Conservation (phyloP, 179 eudicot genomes). For the Camellia oleifera region DNA sequence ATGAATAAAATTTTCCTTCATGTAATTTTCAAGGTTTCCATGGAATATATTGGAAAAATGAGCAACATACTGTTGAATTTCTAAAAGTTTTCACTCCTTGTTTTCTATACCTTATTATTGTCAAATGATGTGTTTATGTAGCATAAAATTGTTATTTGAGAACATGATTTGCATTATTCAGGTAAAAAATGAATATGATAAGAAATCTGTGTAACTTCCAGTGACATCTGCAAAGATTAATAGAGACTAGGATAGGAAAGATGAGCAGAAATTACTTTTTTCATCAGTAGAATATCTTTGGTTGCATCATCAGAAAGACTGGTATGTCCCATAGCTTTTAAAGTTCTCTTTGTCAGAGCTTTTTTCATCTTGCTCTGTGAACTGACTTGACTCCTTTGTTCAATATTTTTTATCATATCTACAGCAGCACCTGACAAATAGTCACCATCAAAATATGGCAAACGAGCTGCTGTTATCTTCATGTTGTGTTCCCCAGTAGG, state of each 20-base stretch:
- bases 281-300: slow-evolving; percentile 76
- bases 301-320: slow-evolving; percentile 53
- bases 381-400: slow-evolving; percentile 42
- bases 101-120: background rate
- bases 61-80: background rate
- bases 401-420: slow-evolving; percentile 46
- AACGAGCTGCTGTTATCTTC: slow-evolving; percentile 73
- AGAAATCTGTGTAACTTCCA: background rate
- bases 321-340: slow-evolving; percentile 64
- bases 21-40: too few relatives aligned
- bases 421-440: slow-evolving; percentile 77
- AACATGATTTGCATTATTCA: background rate
- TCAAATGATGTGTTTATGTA: background rate
- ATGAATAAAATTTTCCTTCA: too few relatives aligned
- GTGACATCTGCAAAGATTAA: background rate
- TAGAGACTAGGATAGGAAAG: background rate
- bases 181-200: background rate
- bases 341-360: slow-evolving; percentile 42
- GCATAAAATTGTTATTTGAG: background rate
- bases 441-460: slow-evolving; percentile 91
- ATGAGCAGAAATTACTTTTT: slow-evolving; percentile 46
- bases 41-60: too few relatives aligned
- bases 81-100: background rate
- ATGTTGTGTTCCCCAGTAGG: slow-evolving; percentile 44
- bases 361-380: slow-evolving; percentile 41